These are phyloP conservation scores for Bondarzewia mesenterica DNA, from an alignment of 1,284 basidiomycete species.

Conservation along the genomic window DNA sequence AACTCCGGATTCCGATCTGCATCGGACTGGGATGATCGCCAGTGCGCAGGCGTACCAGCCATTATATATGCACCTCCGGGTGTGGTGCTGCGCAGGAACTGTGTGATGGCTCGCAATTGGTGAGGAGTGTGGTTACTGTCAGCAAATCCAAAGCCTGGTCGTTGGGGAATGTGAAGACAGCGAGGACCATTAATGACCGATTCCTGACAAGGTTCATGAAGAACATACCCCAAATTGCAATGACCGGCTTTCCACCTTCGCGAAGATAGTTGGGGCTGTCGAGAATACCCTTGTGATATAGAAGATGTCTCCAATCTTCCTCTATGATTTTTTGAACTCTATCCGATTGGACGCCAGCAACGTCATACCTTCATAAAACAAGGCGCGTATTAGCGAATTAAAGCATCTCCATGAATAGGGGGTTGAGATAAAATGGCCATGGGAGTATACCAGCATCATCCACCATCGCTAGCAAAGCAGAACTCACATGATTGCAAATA, in stretches of 20 bases:
- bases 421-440: no score
- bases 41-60: slow-evolving; percentile 58
- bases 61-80: slow-evolving; percentile 69
- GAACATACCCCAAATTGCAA: slow-evolving; percentile 59
- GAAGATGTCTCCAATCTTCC: slow-evolving; percentile 62
- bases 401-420: no score
- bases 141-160: slow-evolving; percentile 62
- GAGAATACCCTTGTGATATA: slow-evolving; percentile 49
- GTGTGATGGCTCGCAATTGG: slow-evolving; percentile 43
- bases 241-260: slow-evolving; percentile 57
- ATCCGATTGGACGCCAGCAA: slow-evolving; percentile 56
- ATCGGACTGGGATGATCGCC: slow-evolving; percentile 60
- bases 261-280: slow-evolving; percentile 64
- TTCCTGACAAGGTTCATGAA: not conserved
- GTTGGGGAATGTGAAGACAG: no score
- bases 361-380: slow-evolving; percentile 56
- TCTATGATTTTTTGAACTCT: slow-evolving; percentile 50
- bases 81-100: slow-evolving; percentile 47
- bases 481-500: slow-evolving; percentile 71
- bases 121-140: slow-evolving; percentile 52
- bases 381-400: not conserved
- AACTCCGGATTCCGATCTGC: slow-evolving; percentile 59
- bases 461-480: slow-evolving; percentile 1
- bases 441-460: no score
- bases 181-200: not conserved